Evolutionary conservation across 2,329 filamentous ascomycete species (phyloP), one percentile per base, ranked within the genome.

Genomic region (Aspergillus flavus): DNA sequence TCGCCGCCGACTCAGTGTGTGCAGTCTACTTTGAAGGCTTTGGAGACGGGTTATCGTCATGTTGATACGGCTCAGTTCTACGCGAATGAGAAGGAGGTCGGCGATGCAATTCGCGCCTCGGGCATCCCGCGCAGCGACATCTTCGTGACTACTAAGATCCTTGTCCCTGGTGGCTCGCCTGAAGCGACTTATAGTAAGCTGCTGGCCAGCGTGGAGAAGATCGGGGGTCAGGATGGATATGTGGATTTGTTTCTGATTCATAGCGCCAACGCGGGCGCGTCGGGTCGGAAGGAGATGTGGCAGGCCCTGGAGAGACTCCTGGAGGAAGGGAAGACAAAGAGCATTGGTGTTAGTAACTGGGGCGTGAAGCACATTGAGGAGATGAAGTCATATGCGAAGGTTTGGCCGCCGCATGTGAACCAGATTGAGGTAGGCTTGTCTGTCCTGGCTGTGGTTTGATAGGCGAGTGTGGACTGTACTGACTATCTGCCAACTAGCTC

Each of bases 331-430:
- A 86, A 82, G 67, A 83, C 86, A 48, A 87, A 83, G 76, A 84
- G 83, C 43, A 91, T 93, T 69, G 90, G 91, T 0, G 89, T 92
- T 58, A 91, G 88, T 74, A 93, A 93, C 72, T 93, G 86, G 69
- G 87, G 88, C 2, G 84, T 88, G 55, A 82, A 84, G 50, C 87
- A 91, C 71, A 85, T 93, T 28, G 86, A 92, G 71, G 87, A 90
- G 75, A 82, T 92, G 80, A 89, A 86, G 75, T 74, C 76, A 32
- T 89, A 87, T 74, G 89, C 88, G n/a, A 84, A 83, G 54, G 78
- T 86, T 3, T 91, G 85, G 84, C 89, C 89, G 56, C 90, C 90
- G n/a, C 84, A 86, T 52, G 87, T 91, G 7, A 91, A 92, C 72
- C 91, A 93, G 75, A 87, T 92, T 66, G 89, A 91, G 84, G 89